phyloP scores from a whole-genome alignment of 2,329 filamentous ascomycete genomes.

The Diaporthe vaccinii region DNA sequence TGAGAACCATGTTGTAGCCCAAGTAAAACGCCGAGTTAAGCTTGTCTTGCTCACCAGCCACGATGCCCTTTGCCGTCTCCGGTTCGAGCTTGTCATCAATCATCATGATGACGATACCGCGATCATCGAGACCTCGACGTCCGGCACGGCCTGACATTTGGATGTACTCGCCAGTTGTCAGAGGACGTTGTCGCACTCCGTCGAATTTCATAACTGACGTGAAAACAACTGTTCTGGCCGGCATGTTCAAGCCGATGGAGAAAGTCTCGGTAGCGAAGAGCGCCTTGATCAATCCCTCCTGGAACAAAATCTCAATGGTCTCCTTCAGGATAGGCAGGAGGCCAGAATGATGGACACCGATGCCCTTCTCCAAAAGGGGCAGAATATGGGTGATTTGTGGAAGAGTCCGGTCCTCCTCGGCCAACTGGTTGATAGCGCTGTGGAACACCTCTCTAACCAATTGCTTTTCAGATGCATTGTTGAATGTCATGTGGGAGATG shows the following conservation, averaged over 20 bases:
- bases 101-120: slow-evolving; percentile 99
- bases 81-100: slow-evolving; percentile 97
- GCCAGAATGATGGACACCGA: slow-evolving; percentile 97
- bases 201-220: slow-evolving; percentile 97
- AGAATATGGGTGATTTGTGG: slow-evolving; percentile 93
- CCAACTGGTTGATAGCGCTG: slow-evolving; percentile 92
- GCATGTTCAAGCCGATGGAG: slow-evolving; percentile 99
- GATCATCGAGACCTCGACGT: slow-evolving; percentile 95
- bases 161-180: slow-evolving; percentile 96
- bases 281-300: slow-evolving; percentile 97
- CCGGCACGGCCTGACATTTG: slow-evolving; percentile 99
- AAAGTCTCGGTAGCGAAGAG: slow-evolving; percentile 98
- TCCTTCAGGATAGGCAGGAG: slow-evolving; percentile 96
- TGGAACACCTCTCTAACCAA: slow-evolving; percentile 96
- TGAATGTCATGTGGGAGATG: slow-evolving; percentile 91
- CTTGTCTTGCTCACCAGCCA: slow-evolving; percentile 95
- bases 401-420: slow-evolving; percentile 88
- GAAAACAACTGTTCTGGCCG: slow-evolving; percentile 99
- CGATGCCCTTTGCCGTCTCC: slow-evolving; percentile 91
- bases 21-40: slow-evolving; percentile 98
- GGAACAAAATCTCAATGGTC: slow-evolving; percentile 98
- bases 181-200: slow-evolving; percentile 81
- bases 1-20: slow-evolving; percentile 99
- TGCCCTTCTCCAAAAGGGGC: slow-evolving; percentile 88
- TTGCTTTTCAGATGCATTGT: slow-evolving; percentile 93